phyloP scores from a whole-genome alignment of 2,329 filamentous ascomycete species.

The Microdochium bolleyi region DNA sequence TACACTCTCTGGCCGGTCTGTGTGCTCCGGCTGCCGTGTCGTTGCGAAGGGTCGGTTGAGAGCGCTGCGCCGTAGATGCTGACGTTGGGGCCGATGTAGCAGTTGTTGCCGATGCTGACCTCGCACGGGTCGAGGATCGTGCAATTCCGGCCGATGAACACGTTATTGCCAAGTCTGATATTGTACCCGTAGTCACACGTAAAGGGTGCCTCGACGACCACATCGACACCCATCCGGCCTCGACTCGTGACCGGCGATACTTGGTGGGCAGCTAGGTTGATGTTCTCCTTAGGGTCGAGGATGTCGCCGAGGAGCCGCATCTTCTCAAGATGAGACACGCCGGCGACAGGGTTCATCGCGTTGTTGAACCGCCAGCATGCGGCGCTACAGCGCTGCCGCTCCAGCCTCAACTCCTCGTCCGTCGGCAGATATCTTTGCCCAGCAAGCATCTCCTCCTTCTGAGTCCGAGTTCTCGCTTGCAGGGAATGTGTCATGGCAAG shows the following conservation, averaged over 20 bases:
- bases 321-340: slow-evolving; percentile 61
- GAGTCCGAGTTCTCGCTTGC: slow-evolving; percentile 38
- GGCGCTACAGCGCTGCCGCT: slow-evolving; percentile 76
- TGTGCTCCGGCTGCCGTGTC: slow-evolving; percentile 65
- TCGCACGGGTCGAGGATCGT: slow-evolving; percentile 79
- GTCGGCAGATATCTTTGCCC: slow-evolving; percentile 75
- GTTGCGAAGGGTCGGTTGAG: slow-evolving; percentile 63
- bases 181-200: slow-evolving; percentile 95
- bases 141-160: slow-evolving; percentile 76
- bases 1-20: slow-evolving; percentile 63
- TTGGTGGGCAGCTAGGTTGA: slow-evolving; percentile 47
- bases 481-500: slow-evolving; percentile 18
- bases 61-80: slow-evolving; percentile 73
- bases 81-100: slow-evolving; percentile 75
- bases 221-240: slow-evolving; percentile 64
- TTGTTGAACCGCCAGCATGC: slow-evolving; percentile 85
- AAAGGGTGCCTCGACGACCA: slow-evolving; percentile 81
- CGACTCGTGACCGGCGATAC: slow-evolving; percentile 42
- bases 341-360: slow-evolving; percentile 65
- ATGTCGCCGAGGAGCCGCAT: slow-evolving; percentile 65
- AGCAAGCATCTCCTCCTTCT: slow-evolving; percentile 85
- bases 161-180: slow-evolving; percentile 77
- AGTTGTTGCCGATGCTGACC: slow-evolving; percentile 72
- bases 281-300: slow-evolving; percentile 51
- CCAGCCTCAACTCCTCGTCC: slow-evolving; percentile 67